phyloP scores from a whole-genome alignment of 2,329 filamentous ascomycete species.

The Claviceps purpurea region DNA sequence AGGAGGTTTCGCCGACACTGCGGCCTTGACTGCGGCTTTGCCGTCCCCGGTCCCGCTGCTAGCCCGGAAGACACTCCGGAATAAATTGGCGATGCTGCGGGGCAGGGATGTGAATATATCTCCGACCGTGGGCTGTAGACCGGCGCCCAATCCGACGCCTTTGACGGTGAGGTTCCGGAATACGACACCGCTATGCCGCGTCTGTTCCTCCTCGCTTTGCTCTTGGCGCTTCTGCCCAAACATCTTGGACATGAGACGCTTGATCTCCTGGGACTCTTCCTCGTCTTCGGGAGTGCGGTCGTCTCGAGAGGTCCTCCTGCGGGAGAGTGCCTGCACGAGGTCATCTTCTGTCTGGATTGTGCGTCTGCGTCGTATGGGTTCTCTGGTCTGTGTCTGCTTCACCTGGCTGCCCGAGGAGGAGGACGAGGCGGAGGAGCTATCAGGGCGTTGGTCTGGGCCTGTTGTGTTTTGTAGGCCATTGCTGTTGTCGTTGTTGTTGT shows the following conservation, averaged over 20 bases:
- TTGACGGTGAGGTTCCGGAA: constrained; percentile 60
- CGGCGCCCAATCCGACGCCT: constrained; percentile 53
- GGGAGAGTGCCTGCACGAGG: constrained; percentile 34
- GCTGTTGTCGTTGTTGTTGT: no score
- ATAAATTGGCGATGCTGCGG: constrained; percentile 29
- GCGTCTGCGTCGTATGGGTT: constrained; percentile 11
- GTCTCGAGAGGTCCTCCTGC: constrained; percentile 27
- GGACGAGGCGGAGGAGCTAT: not conserved
- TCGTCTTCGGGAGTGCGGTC: constrained; percentile 18
- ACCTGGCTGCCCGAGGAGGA: not conserved
- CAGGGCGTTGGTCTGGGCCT: not conserved
- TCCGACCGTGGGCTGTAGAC: constrained; percentile 40
- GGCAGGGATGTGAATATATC: constrained; percentile 47
- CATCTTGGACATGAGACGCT: constrained; percentile 54
- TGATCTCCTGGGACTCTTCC: constrained; percentile 36
- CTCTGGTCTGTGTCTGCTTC: constrained; percentile 1
- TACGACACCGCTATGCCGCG: constrained; percentile 53
- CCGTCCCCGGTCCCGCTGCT: no score
- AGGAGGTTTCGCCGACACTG: constrained; percentile 36
- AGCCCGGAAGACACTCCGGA: constrained; percentile 23
- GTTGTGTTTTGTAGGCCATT: not conserved
- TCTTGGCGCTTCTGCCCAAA: constrained; percentile 52
- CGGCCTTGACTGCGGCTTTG: constrained; percentile 30
- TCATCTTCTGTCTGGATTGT: constrained; percentile 33
- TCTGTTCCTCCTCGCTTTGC: constrained; percentile 56